These are phyloP conservation scores for Aspergillus cejpii DNA, from an alignment of 2,329 filamentous ascomycete species.

Conservation along the genomic window DNA sequence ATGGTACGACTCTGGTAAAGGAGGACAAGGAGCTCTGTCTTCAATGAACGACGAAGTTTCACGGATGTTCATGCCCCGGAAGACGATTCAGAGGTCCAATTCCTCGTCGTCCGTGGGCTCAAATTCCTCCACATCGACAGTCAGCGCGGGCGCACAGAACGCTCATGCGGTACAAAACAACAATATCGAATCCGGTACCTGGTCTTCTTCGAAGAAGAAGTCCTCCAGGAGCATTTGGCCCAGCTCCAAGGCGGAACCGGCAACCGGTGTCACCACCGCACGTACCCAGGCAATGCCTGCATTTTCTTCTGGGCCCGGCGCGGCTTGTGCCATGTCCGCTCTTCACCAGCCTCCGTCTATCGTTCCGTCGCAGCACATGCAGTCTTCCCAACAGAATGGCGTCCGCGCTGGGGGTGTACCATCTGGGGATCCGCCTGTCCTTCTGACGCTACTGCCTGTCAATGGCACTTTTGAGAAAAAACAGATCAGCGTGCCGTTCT, in stretches of 20 bases:
- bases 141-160: slow-evolving; percentile 28
- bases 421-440: slow-evolving; percentile 58
- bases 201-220: slow-evolving; percentile 44
- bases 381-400: slow-evolving; percentile 57
- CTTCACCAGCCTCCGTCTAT: slow-evolving; percentile 57
- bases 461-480: slow-evolving; percentile 97
- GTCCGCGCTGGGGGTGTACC: slow-evolving; percentile 41
- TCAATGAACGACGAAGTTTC: slow-evolving; percentile 80
- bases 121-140: slow-evolving; percentile 49
- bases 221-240: slow-evolving; percentile 54
- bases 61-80: slow-evolving; percentile 85
- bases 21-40: slow-evolving; percentile 55
- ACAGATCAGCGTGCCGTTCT: slow-evolving; percentile 86
- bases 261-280: slow-evolving; percentile 55
- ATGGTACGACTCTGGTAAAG: slow-evolving; percentile 54
- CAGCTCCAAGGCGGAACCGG: slow-evolving; percentile 58
- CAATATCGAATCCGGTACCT: slow-evolving; percentile 35
- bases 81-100: slow-evolving; percentile 76
- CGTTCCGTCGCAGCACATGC: slow-evolving; percentile 63
- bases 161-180: slow-evolving; percentile 35
- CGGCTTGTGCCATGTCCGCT: slow-evolving; percentile 57
- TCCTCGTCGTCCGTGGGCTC: slow-evolving; percentile 78
- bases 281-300: slow-evolving; percentile 57
- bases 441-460: slow-evolving; percentile 79
- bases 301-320: slow-evolving; percentile 52